Evolutionary conservation across 2,329 filamentous ascomycete genomes (phyloP).

Genomic region (Phaeosphaeriaceae sp.): DNA sequence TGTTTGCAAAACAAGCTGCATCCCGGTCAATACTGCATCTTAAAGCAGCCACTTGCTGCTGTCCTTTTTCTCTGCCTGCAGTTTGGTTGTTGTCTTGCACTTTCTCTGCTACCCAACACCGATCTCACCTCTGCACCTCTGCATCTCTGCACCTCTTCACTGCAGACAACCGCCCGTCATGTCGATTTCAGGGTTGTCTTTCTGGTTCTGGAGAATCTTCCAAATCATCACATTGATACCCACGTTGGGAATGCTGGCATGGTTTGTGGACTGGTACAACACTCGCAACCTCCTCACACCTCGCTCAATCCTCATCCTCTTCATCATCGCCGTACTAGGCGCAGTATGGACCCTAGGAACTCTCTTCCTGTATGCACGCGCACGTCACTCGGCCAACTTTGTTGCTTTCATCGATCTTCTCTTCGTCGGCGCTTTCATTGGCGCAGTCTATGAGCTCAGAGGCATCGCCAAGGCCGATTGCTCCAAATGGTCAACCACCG

Average conservation of each 20-base stretch:
- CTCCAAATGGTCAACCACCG: constrained; percentile 59
- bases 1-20: constrained; percentile 15
- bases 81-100: constrained; percentile 17
- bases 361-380: constrained; percentile 64
- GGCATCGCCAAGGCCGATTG: constrained; percentile 70
- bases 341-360: constrained; percentile 68
- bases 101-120: constrained; percentile 11
- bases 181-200: constrained; percentile 62
- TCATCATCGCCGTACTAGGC: constrained; percentile 68
- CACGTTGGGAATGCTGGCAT: constrained; percentile 65
- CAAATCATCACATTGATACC: constrained; percentile 69
- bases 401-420: constrained; percentile 67
- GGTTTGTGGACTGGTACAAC: constrained; percentile 67
- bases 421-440: constrained; percentile 69
- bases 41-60: constrained; percentile 22
- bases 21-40: constrained; percentile 17
- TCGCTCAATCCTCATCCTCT: constrained; percentile 66
- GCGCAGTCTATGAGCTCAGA: constrained; percentile 64
- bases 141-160: constrained; percentile 4
- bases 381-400: constrained; percentile 64
- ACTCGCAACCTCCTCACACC: constrained; percentile 65
- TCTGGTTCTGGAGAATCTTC: constrained; percentile 66
- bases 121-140: constrained; percentile 3
- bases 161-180: constrained; percentile 41
- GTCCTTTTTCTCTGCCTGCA: constrained; percentile 10